A percentile compares a stretch with the other conserved stretches of the same genome.
phyloP scores from a whole-genome alignment of 176 grass and related monocot genomes.

The Chrysopogon serrulatus region DNA sequence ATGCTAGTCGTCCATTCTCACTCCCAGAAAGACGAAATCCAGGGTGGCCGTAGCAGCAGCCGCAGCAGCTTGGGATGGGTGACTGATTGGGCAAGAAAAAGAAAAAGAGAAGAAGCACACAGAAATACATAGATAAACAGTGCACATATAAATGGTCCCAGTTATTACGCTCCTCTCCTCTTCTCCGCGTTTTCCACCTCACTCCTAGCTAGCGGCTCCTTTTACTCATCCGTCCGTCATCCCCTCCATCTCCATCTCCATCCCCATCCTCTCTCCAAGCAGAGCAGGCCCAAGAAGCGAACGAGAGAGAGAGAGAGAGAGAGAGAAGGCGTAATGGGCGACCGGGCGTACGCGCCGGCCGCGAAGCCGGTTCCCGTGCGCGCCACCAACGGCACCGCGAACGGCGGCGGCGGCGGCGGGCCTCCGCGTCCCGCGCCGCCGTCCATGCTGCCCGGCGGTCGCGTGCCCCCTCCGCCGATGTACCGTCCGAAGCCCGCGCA shows the following conservation, averaged over 20 bases:
- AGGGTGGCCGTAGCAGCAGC: conserved; percentile 5
- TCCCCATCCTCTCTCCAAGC: background rate
- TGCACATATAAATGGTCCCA: conserved; percentile 18
- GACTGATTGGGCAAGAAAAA: background rate
- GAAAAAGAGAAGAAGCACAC: background rate
- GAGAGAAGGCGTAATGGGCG: conserved; percentile 46
- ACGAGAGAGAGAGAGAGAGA: background rate
- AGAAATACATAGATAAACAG: conserved; percentile 16
- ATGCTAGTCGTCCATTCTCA: background rate
- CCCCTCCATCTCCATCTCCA: background rate
- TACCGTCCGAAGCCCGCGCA: conserved; percentile 61
- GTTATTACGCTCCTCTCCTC: conserved; percentile 19
- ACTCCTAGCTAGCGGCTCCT: background rate
- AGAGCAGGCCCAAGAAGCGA: background rate
- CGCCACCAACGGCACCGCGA: conserved; percentile 31
- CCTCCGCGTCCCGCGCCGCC: conserved; percentile 13
- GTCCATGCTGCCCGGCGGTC: conserved; percentile 38
- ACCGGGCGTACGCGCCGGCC: conserved; percentile 58
- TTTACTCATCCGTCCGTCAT: background rate
- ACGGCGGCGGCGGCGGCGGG: conserved; percentile 32
- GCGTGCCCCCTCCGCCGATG: conserved; percentile 42
- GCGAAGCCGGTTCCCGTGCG: conserved; percentile 41
- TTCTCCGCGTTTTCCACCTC: conserved; percentile 28
- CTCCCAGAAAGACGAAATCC: background rate
- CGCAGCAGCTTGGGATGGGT: background rate